Percentiles rank a stretch among this genome's conserved stretches.
Evolutionary conservation across 2,329 filamentous ascomycete species (phyloP).

Genomic region (Botrytis hyacinthi): DNA sequence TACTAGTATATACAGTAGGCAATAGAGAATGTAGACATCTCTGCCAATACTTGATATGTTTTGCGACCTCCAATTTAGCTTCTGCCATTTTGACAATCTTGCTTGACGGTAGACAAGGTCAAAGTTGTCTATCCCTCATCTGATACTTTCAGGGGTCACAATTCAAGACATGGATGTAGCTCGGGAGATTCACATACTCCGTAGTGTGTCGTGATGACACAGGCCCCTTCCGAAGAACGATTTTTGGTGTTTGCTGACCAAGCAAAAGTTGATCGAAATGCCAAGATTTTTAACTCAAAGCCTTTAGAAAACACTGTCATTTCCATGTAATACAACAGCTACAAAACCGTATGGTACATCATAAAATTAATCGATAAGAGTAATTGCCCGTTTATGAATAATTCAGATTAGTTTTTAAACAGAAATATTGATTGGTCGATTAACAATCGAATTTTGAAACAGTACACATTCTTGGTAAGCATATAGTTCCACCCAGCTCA

Average conservation of each 20-base stretch:
- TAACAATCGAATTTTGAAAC: background rate
- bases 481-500: background rate
- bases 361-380: accelerated
- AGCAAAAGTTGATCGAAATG: background rate
- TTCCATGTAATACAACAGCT: accelerated
- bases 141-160: conserved; percentile 9
- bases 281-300: background rate
- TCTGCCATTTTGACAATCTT: conserved; percentile 29
- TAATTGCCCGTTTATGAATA: background rate
- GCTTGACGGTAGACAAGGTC: background rate
- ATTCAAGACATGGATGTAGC: background rate
- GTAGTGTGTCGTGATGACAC: background rate
- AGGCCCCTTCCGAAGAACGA: background rate
- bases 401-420: accelerated
- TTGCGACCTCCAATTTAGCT: conserved; percentile 54
- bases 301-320: background rate
- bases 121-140: conserved; percentile 1
- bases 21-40: conserved; percentile 80
- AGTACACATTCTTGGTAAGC: background rate
- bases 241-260: background rate
- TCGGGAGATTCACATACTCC: background rate
- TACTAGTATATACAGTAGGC: conserved; percentile 78
- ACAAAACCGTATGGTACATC: accelerated
- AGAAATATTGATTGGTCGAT: background rate
- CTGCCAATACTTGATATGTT: conserved; percentile 89